These are phyloP conservation scores for Sistotremastrum suecicum DNA, from an alignment of 768 basidiomycete genomes.

Conservation along the genomic window DNA sequence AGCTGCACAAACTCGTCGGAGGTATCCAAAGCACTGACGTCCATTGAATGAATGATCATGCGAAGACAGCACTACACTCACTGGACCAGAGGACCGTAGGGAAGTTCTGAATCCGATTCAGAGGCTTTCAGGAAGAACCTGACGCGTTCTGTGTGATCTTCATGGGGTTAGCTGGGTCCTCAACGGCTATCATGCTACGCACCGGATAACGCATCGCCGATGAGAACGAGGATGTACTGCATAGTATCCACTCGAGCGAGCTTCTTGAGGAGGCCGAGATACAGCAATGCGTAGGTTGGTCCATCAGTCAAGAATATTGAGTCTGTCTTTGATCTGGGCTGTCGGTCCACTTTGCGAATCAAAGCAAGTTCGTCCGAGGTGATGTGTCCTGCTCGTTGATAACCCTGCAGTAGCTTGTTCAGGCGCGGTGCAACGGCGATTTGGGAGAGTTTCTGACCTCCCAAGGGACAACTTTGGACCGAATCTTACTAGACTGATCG, in stretches of 20 bases:
- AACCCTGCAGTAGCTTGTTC: slow-evolving; percentile 43
- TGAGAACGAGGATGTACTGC: slow-evolving; percentile 73
- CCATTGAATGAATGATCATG: not conserved
- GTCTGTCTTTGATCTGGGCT: slow-evolving; percentile 58
- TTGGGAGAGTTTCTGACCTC: slow-evolving; percentile 39
- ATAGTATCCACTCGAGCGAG: slow-evolving; percentile 76
- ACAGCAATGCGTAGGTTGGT: slow-evolving; percentile 70
- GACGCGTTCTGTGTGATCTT: slow-evolving; percentile 83
- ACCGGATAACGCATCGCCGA: slow-evolving; percentile 82
- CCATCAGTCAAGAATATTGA: slow-evolving; percentile 74
- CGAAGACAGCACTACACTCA: slow-evolving; percentile 17
- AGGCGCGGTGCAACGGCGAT: not conserved
- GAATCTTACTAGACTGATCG: slow-evolving; percentile 76
- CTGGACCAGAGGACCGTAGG: slow-evolving; percentile 70
- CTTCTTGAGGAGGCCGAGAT: slow-evolving; percentile 79
- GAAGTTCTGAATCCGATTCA: slow-evolving; percentile 62
- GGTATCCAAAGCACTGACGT: slow-evolving; percentile 55
- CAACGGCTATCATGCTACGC: slow-evolving; percentile 9
- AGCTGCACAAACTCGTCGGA: slow-evolving; percentile 94
- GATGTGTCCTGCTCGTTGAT: slow-evolving; percentile 86
- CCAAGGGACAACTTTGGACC: slow-evolving; percentile 89
- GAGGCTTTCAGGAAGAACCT: slow-evolving; percentile 51
- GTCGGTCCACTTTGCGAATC: slow-evolving; percentile 84
- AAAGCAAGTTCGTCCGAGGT: slow-evolving; percentile 75
- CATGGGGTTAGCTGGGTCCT: not conserved